A percentile compares a stretch with the other conserved stretches of the same genome.
These are phyloP conservation scores for Pichia sp. DNA, from an alignment of 1,139 yeast genomes.

Conservation along the genomic window DNA sequence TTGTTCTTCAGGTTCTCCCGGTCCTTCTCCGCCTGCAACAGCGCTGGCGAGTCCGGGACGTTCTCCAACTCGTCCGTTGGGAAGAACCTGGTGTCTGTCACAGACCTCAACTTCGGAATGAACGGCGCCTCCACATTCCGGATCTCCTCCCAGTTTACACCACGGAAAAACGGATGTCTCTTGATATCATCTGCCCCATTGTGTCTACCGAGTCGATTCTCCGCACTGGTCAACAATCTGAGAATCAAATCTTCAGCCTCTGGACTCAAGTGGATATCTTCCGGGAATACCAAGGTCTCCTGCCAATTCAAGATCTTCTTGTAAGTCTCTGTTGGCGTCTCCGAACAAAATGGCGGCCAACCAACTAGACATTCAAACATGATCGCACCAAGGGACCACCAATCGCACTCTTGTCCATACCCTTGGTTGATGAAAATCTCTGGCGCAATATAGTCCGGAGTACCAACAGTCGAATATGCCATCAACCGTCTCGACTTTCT, in stretches of 20 bases:
- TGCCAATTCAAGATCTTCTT: constrained; percentile 94
- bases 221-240: constrained; percentile 75
- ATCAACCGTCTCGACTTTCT: constrained; percentile 89
- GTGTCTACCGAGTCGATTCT: constrained; percentile 81
- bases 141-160: constrained; percentile 94
- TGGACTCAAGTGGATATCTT: constrained; percentile 87
- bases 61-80: constrained; percentile 96
- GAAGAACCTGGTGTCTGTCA: constrained; percentile 96
- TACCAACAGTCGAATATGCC: constrained; percentile 99
- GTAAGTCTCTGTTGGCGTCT: constrained; percentile 97
- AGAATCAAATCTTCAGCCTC: constrained; percentile 93
- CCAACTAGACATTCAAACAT: constrained; percentile 99
- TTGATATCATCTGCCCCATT: constrained; percentile 95
- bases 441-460: constrained; percentile 98
- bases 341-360: constrained; percentile 99
- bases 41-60: constrained; percentile 90
- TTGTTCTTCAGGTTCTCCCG: constrained; percentile 39
- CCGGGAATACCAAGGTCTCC: constrained; percentile 89
- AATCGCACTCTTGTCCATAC: constrained; percentile 97
- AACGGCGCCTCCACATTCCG: constrained; percentile 94
- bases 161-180: constrained; percentile 88
- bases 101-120: constrained; percentile 75
- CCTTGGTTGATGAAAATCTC: constrained; percentile 97
- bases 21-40: constrained; percentile 64
- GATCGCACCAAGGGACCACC: constrained; percentile 99